Base-by-base conservation (phyloP, 306 rosid genomes). In the Canavalia ensiformis region DNA sequence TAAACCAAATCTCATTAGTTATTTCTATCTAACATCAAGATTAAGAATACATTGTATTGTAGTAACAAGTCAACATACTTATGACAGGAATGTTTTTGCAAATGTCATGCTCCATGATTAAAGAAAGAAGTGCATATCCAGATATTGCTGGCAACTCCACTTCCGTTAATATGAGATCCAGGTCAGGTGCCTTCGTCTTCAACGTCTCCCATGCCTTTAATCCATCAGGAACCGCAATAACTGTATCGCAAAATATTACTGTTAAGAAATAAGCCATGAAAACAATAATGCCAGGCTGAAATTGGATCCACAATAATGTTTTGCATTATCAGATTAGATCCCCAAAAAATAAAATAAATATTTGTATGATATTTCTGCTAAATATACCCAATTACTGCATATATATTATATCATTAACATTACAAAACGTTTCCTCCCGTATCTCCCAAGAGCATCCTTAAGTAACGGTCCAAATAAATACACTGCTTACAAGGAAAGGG, bases 71-170 rank as follows among this genome's bases (percentile, higher is more conserved):
- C 39, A 56, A 83, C 90, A 44, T 90, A 93, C 97, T 91, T 87
- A 91, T 93, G 74, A 93, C 90, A 10, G 97, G 97, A 80, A 93
- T 88, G 57, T 80, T 84, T 83, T 80, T 91, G 88, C 97, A 91
- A 56, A 88, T 50, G 57, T 90, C 91, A 72, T 91, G 93, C 83
- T 91, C 97, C 97, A 88, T 94, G 41, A 89, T 84, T 75, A 91
- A 77, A 64, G 87, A 75, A 70, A 91, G 97, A 50, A 94, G 97
- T 12, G 91, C 88, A 75, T 87, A 89, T 78, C 98, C 93, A 33
- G 97, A 94, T 80, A 91, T 89, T 42, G 89, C 78, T 12, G 98
- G 98, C 86, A 94, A 78, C 31, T 94, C 93, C 70, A 88, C 85
- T 82, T 94, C 98, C 3, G 98, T 91, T 63, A 94, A 79, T 70